phyloP scores from a whole-genome alignment of 805 yeast genomes.

The Candida cerambycidarum region DNA sequence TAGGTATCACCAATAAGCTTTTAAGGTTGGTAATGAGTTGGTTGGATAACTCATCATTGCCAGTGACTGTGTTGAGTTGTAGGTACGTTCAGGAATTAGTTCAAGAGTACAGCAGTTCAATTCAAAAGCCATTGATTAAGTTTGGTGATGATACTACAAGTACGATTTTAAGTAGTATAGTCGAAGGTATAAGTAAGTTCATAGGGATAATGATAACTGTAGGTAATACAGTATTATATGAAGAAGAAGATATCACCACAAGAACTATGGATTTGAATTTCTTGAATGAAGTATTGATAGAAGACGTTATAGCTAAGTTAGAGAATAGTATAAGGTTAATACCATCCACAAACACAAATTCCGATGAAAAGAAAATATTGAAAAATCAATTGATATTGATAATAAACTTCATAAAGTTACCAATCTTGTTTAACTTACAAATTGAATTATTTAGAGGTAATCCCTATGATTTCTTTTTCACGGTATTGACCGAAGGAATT shows the following conservation, averaged over 20 bases:
- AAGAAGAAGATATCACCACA: slow-evolving; percentile 74
- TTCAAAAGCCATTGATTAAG: slow-evolving; percentile 5
- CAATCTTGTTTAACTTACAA: slow-evolving; percentile 9
- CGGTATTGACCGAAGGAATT: slow-evolving; percentile 20
- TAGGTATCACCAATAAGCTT: slow-evolving; percentile 54
- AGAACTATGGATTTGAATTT: slow-evolving; percentile 55
- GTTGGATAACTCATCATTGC: slow-evolving; percentile 71
- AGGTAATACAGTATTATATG: slow-evolving; percentile 61
- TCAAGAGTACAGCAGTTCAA: slow-evolving; percentile 31
- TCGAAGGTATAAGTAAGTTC: slow-evolving; percentile 54
- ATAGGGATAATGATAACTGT: slow-evolving; percentile 48
- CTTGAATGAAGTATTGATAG: slow-evolving; percentile 23
- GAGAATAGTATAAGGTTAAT: slow-evolving; percentile 30
- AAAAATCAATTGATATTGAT: slow-evolving; percentile 28
- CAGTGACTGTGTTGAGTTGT: slow-evolving; percentile 78
- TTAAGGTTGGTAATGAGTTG: slow-evolving; percentile 62
- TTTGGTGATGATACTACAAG: slow-evolving; percentile 34
- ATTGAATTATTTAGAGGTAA: slow-evolving; percentile 10
- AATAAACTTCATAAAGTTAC: slow-evolving; percentile 23
- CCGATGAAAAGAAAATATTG: slow-evolving; percentile 10
- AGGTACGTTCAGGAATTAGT: slow-evolving; percentile 66
- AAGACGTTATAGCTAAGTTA: slow-evolving; percentile 27
- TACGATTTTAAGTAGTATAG: slow-evolving; percentile 49
- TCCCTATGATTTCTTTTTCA: slow-evolving; percentile 11
- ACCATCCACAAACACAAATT: slow-evolving; percentile 13